Conservation (phyloP, 768 basidiomycete genomes). For the Exidia glandulosa region DNA sequence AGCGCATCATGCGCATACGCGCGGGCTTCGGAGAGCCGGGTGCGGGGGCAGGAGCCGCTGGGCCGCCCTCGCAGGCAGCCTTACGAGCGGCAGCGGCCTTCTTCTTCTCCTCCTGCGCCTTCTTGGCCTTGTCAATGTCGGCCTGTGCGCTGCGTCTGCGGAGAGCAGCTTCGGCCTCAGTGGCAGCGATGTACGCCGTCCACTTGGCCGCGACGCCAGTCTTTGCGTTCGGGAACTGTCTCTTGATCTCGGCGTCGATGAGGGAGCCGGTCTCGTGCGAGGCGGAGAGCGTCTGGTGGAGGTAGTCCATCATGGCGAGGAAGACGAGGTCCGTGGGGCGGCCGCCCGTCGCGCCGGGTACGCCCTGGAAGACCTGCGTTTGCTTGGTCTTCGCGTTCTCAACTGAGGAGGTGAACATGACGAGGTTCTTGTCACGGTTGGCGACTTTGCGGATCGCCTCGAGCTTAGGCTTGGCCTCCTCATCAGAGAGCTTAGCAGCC, state of each 20-base stretch:
- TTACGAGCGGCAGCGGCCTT: background rate
- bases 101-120: background rate
- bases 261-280: background rate
- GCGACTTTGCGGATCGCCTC: background rate
- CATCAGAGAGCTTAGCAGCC: background rate
- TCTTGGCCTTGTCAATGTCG: background rate
- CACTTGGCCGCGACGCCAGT: background rate
- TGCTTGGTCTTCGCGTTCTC: background rate
- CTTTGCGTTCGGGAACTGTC: background rate
- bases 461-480: background rate
- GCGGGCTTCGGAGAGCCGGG: background rate
- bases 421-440: background rate
- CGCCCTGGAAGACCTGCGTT: background rate
- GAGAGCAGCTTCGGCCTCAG: background rate
- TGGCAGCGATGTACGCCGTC: background rate
- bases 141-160: background rate
- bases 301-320: background rate
- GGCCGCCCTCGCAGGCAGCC: background rate
- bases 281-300: background rate
- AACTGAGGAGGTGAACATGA: background rate
- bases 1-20: background rate
- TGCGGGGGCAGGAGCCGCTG: background rate
- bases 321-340: background rate
- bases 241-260: background rate
- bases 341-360: background rate